Evolutionary conservation across 805 yeast species (phyloP).

Genomic region (Hanseniaspora nectarophila): DNA sequence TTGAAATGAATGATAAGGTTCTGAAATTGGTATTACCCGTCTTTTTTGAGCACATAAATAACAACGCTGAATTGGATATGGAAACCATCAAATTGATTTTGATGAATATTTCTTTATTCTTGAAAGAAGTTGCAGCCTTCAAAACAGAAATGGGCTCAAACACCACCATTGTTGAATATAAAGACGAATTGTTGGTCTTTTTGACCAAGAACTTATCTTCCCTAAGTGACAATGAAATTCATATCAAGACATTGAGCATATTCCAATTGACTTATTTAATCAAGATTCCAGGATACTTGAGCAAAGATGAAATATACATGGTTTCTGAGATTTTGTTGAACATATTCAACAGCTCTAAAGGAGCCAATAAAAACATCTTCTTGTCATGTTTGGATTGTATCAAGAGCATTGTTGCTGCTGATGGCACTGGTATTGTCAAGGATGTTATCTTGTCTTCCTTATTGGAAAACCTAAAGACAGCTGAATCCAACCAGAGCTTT

Average conservation of each 20-base stretch:
- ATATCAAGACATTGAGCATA: slow-evolving; percentile 54
- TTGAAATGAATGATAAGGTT: slow-evolving; percentile 37
- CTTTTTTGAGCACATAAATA: slow-evolving; percentile 27
- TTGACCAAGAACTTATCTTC: slow-evolving; percentile 60
- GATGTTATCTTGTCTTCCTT: slow-evolving; percentile 30
- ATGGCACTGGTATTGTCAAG: slow-evolving; percentile 32
- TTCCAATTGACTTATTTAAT: slow-evolving; percentile 51
- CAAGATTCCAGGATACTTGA: slow-evolving; percentile 38
- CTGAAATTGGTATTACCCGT: slow-evolving; percentile 37
- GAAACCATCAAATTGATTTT: slow-evolving; percentile 50
- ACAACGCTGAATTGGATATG: slow-evolving; percentile 32
- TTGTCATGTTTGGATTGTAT: slow-evolving; percentile 46
- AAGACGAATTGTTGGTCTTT: slow-evolving; percentile 57
- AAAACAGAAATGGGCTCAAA: neutral
- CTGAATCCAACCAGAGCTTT: slow-evolving; percentile 4
- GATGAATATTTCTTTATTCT: slow-evolving; percentile 47
- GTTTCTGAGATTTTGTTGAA: slow-evolving; percentile 57
- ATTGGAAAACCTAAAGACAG: slow-evolving; percentile 2
- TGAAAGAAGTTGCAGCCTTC: slow-evolving; percentile 24
- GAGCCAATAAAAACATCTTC: slow-evolving; percentile 36
- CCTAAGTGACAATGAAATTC: slow-evolving; percentile 54
- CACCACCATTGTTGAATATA: slow-evolving; percentile 36
- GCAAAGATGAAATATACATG: slow-evolving; percentile 44
- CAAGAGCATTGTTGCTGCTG: slow-evolving; percentile 29
- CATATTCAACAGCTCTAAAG: slow-evolving; percentile 33